These are phyloP conservation scores for Erigeron philadelphicus DNA, from an alignment of 140 eudicot species.

Conservation along the genomic window DNA sequence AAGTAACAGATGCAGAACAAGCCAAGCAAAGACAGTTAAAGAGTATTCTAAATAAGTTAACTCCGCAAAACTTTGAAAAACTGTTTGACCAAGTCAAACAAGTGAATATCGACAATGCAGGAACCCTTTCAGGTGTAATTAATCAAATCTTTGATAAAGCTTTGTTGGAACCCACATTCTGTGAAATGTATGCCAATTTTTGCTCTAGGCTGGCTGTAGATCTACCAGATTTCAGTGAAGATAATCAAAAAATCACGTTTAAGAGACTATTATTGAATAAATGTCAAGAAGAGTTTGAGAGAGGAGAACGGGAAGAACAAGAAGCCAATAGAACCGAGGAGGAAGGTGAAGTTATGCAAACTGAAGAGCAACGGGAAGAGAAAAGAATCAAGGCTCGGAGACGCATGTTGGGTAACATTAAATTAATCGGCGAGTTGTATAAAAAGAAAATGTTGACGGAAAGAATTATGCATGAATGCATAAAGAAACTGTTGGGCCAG, in stretches of 20 bases:
- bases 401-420: constrained; percentile 74
- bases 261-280: constrained; percentile 69
- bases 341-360: constrained; percentile 63
- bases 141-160: constrained; percentile 82
- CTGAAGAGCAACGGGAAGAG: constrained; percentile 61
- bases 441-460: constrained; percentile 92
- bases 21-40: constrained; percentile 83
- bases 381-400: constrained; percentile 56
- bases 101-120: constrained; percentile 65
- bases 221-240: constrained; percentile 72
- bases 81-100: constrained; percentile 81
- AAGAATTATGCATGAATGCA: constrained; percentile 83
- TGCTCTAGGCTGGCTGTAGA: constrained; percentile 63
- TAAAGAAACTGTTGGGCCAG: constrained; percentile 56
- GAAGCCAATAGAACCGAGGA: constrained; percentile 76
- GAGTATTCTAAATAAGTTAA: constrained; percentile 71
- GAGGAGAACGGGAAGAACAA: constrained; percentile 71
- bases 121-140: constrained; percentile 61
- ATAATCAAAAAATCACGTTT: constrained; percentile 65
- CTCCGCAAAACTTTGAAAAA: constrained; percentile 93
- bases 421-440: constrained; percentile 72
- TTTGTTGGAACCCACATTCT: constrained; percentile 85
- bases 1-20: constrained; percentile 80
- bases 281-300: constrained; percentile 89
- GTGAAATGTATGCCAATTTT: constrained; percentile 86